phyloP scores from a whole-genome alignment of 805 yeast genomes.

The Candida adriatica region DNA sequence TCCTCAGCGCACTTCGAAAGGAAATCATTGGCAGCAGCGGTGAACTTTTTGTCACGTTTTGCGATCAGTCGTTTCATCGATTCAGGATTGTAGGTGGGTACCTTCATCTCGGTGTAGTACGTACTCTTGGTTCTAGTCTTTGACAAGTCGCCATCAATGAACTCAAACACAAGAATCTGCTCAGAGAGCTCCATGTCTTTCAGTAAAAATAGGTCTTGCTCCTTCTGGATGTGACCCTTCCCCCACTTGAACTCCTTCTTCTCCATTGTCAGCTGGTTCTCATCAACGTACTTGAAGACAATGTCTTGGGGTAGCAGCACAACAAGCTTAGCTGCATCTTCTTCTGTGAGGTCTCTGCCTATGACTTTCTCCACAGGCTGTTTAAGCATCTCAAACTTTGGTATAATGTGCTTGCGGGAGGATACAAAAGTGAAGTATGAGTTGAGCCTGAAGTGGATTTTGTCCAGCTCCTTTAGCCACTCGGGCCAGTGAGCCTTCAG shows the following conservation, averaged over 20 bases:
- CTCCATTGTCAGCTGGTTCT: constrained; percentile 47
- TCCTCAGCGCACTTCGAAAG: constrained; percentile 25
- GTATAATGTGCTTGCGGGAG: constrained; percentile 51
- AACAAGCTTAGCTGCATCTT: constrained; percentile 60
- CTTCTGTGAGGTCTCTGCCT: constrained; percentile 33
- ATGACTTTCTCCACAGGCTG: constrained; percentile 46
- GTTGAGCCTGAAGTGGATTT: constrained; percentile 45
- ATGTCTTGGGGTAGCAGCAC: constrained; percentile 63
- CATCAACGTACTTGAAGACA: constrained; percentile 70
- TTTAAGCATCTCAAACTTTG: constrained; percentile 47
- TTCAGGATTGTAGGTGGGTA: constrained; percentile 46
- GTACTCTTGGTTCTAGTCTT: constrained; percentile 41
- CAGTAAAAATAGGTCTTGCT: constrained; percentile 43
- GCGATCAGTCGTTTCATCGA: constrained; percentile 55
- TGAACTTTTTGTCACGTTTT: constrained; percentile 50
- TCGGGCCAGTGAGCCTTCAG: constrained; percentile 18
- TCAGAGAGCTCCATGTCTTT: constrained; percentile 32
- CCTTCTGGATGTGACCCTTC: constrained; percentile 49
- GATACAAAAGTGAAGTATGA: constrained; percentile 58
- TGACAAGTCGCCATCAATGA: constrained; percentile 57
- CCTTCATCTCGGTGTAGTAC: constrained; percentile 36
- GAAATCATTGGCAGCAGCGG: constrained; percentile 31
- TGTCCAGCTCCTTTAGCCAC: constrained; percentile 35
- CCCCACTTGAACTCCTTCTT: constrained; percentile 31
- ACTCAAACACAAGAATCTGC: constrained; percentile 67